Conservation (phyloP, 306 rosid genomes). For the Cucumis melo region DNA sequence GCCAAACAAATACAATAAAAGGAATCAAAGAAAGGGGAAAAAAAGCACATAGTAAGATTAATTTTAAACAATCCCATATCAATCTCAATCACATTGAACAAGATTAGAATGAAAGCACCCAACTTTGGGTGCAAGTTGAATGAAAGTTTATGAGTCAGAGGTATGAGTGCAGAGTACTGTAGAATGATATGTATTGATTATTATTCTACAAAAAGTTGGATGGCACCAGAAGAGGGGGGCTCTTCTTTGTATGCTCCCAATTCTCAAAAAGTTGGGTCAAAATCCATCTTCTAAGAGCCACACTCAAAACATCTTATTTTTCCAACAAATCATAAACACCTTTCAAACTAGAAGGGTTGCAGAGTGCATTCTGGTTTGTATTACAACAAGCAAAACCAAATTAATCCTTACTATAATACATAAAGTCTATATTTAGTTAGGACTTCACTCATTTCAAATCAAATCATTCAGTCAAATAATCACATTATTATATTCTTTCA, state of each 20-base stretch:
- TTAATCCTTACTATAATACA: background rate
- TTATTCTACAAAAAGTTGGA: background rate
- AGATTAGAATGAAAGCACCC: background rate
- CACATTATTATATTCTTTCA: background rate
- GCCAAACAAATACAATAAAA: background rate
- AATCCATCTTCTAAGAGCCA: background rate
- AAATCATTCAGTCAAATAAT: background rate
- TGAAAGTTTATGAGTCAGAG: background rate
- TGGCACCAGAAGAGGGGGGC: background rate
- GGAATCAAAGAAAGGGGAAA: background rate
- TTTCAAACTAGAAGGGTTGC: background rate
- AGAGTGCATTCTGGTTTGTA: background rate
- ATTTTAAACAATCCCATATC: background rate
- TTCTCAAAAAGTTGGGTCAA: slow-evolving; percentile 9
- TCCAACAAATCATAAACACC: background rate
- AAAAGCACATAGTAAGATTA: background rate
- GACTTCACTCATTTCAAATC: background rate
- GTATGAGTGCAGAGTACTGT: background rate
- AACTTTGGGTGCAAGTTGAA: slow-evolving; percentile 3
- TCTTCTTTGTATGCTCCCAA: background rate
- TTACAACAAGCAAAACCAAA: background rate
- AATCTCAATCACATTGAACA: background rate
- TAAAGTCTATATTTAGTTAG: slow-evolving; percentile 1
- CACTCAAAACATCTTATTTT: background rate
- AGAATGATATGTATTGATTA: background rate